Conservation (phyloP, 2,329 filamentous ascomycete species). For the Uncinocarpus reesii region DNA sequence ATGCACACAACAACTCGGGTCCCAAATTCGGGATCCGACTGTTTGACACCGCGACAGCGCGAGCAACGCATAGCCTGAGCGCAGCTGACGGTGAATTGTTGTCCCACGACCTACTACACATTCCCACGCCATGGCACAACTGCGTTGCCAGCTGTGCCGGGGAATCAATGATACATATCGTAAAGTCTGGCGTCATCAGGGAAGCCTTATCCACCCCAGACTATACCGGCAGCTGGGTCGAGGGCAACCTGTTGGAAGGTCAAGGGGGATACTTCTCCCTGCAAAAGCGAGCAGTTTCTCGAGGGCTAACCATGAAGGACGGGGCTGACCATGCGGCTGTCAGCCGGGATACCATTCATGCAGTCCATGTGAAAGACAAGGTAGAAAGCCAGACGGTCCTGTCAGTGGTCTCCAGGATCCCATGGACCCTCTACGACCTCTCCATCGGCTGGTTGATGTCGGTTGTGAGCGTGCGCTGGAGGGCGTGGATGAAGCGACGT, state of each 20-base stretch:
- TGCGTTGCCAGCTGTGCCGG: background rate
- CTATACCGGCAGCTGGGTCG: constrained; percentile 5
- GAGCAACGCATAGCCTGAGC: background rate
- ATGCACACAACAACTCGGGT: constrained; percentile 6
- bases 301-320: background rate
- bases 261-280: background rate
- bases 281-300: background rate
- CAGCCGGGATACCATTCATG: background rate
- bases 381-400: background rate
- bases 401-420: background rate
- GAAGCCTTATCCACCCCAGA: background rate
- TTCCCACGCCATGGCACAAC: constrained; percentile 6
- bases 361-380: background rate
- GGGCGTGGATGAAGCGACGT: too few relatives aligned
- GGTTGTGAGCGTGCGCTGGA: too few relatives aligned
- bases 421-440: background rate
- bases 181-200: background rate
- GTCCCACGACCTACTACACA: background rate
- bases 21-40: constrained; percentile 8
- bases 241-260: background rate
- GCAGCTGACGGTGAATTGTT: background rate
- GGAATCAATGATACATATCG: background rate
- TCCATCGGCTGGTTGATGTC: background rate
- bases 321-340: background rate
- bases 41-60: background rate